Percentiles rank a stretch among this genome's conserved stretches.
phyloP scores from a whole-genome alignment of 371 early-diverging fungal genomes.

The Mycotypha africana region DNA sequence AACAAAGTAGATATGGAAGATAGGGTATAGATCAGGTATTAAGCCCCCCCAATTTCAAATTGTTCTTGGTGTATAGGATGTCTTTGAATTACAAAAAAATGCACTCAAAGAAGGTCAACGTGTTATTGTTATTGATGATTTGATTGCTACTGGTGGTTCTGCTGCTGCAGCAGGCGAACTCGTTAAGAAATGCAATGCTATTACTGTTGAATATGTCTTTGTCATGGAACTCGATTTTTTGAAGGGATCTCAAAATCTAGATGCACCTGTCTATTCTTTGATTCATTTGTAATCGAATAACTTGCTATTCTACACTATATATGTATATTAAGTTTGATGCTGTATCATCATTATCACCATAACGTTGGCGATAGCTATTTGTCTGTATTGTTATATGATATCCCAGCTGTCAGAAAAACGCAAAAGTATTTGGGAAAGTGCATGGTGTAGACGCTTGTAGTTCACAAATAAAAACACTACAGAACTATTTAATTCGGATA shows the following conservation, averaged over 20 bases:
- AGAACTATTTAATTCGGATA: too few species aligned
- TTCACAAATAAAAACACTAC: too few species aligned
- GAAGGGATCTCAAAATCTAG: conserved; percentile 71
- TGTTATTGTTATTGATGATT: conserved; percentile 92
- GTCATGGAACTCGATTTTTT: conserved; percentile 86
- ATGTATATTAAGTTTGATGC: too few species aligned
- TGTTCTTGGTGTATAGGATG: conserved; percentile 49
- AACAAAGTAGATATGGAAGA: not conserved
- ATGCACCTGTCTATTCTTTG: conserved; percentile 84
- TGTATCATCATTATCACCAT: too few species aligned
- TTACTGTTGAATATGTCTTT: conserved; percentile 80
- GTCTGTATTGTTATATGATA: too few species aligned
- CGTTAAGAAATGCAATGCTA: conserved; percentile 71
- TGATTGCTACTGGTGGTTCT: conserved; percentile 94
- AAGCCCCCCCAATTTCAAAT: too few species aligned
- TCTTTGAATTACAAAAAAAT: conserved; percentile 86
- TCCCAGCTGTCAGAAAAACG: too few species aligned
- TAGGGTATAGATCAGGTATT: too few species aligned
- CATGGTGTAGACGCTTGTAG: too few species aligned
- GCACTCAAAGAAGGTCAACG: conserved; percentile 79
- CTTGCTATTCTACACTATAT: too few species aligned
- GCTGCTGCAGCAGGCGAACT: conserved; percentile 84
- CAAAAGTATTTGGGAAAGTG: too few species aligned
- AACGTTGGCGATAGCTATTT: too few species aligned
- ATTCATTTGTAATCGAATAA: conserved; percentile 75